Base-by-base conservation (phyloP, 305 asterid genomes). In the Rubia occidens region DNA sequence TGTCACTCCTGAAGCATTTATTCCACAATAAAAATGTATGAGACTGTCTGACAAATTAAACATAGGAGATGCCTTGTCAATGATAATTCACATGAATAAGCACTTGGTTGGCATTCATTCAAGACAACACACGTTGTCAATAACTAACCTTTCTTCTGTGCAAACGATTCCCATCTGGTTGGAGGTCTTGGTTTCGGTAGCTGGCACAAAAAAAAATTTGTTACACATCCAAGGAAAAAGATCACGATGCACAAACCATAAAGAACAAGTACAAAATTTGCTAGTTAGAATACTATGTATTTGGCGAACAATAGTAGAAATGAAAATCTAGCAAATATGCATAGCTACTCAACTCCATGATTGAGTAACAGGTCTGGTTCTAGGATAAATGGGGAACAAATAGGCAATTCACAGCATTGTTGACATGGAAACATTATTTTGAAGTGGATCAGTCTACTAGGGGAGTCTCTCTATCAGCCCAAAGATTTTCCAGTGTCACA, bases 171-270 rank as follows among this genome's bases (percentile, higher is more conserved):
- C 99, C 98, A 95, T 77, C 78, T 86, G 47, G 99, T 91, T n/a
- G 97, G 99, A 59, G 97, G 97, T 74, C 72, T 85, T 63, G 98
- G 99, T 76, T 73, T 91, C 51, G 99, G 99, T 63, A 95, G 85
- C 99, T 94, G 91, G 82, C 74, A 58, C 68, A 95, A 29, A 78
- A 47, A 35, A 17, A 72, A 29, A 67, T 29, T 29, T 14, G 44
- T 73, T 40, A 72, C 29, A 51, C 17, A 43, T 66, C 58, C 54
- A 76, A 71, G 66, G 47, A 67, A 24, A 58, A 45, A 18, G 6
- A 53, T 10, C 64, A 40, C 37, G 43, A 15, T 21, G 39, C n/a
- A 44, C 42, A 70, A 43, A 15, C 35, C 6, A 40, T 60, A 35
- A 29, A 59, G 44, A 13, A 70, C n/a, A n/a, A 11, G 26, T 4